phyloP scores from a whole-genome alignment of 2,329 filamentous ascomycete genomes.

The Ambrosiella xylebori region DNA sequence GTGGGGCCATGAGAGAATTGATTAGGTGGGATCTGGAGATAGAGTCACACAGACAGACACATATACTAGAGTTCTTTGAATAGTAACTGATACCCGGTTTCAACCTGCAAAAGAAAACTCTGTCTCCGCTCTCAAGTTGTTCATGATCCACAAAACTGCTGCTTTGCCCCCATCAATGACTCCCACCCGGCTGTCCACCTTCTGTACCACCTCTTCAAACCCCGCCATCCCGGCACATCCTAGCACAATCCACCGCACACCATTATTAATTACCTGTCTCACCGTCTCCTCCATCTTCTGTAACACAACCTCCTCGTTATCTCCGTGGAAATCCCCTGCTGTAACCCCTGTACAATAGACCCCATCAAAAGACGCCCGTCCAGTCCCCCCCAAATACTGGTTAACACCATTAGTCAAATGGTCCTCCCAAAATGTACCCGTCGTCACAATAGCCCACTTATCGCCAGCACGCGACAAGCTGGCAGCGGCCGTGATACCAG shows the following conservation, averaged over 20 bases:
- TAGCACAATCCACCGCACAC: slow-evolving; percentile 50
- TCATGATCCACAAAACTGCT: slow-evolving; percentile 45
- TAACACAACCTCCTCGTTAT: slow-evolving; percentile 45
- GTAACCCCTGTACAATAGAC: slow-evolving; percentile 68
- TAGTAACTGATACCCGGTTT: not conserved
- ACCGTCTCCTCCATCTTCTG: slow-evolving; percentile 53
- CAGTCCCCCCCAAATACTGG: slow-evolving; percentile 41
- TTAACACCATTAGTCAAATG: slow-evolving; percentile 51
- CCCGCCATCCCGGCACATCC: slow-evolving; percentile 88
- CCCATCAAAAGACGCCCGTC: slow-evolving; percentile 45
- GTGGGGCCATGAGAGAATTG: slow-evolving; percentile 17
- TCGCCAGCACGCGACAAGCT: slow-evolving; percentile 24
- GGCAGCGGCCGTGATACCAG: slow-evolving; percentile 50
- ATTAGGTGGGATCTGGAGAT: not conserved
- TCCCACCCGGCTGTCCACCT: slow-evolving; percentile 35
- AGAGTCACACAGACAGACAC: too few relatives aligned
- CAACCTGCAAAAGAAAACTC: not conserved
- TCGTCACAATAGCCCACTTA: slow-evolving; percentile 73
- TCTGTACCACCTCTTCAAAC: slow-evolving; percentile 48
- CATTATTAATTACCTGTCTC: slow-evolving; percentile 39
- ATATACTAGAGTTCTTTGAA: too few relatives aligned
- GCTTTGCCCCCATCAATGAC: slow-evolving; percentile 70
- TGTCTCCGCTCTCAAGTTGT: slow-evolving; percentile 27
- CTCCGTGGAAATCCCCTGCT: slow-evolving; percentile 61
- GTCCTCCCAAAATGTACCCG: slow-evolving; percentile 65